These are phyloP conservation scores for Pinus taeda DNA, from an alignment of 75 land plant species.

Conservation along the genomic window DNA sequence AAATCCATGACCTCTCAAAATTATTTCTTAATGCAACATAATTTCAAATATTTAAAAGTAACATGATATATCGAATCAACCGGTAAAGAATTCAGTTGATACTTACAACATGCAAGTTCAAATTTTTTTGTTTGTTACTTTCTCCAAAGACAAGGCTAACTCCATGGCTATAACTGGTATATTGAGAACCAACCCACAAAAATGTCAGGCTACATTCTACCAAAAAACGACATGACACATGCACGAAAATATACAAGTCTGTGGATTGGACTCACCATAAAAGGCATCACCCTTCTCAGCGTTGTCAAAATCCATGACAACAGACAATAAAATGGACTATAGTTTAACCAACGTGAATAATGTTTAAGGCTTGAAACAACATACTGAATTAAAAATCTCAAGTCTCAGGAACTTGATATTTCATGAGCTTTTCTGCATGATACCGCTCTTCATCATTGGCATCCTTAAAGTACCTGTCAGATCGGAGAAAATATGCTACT, in stretches of 20 bases:
- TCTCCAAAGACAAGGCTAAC: conserved; percentile 82
- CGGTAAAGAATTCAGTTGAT: too few species aligned
- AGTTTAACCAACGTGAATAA: conserved; percentile 24
- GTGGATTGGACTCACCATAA: conserved; percentile 40
- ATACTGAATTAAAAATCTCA: too few species aligned
- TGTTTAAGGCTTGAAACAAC: too few species aligned
- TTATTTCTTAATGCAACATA: too few species aligned
- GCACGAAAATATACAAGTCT: too few species aligned
- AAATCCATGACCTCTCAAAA: too few species aligned
- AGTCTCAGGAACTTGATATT: conserved; percentile 64
- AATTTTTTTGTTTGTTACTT: conserved; percentile 76
- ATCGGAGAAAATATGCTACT: background rate
- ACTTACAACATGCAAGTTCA: conserved; percentile 69
- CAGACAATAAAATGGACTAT: conserved; percentile 62
- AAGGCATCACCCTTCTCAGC: conserved; percentile 89
- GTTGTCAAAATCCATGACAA: conserved; percentile 64
- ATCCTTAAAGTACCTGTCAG: conserved; percentile 79
- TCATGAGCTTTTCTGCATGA: conserved; percentile 86
- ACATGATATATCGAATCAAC: background rate
- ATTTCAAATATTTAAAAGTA: too few species aligned
- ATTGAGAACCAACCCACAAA: too few species aligned
- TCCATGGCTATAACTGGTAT: conserved; percentile 69
- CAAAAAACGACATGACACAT: too few species aligned
- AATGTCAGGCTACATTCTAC: too few species aligned
- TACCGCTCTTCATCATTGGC: conserved; percentile 83